Evolutionary conservation across 169 alveolate genomes (phyloP), one percentile per base, ranked within the genome.

Genomic region (Plasmodium inui): DNA sequence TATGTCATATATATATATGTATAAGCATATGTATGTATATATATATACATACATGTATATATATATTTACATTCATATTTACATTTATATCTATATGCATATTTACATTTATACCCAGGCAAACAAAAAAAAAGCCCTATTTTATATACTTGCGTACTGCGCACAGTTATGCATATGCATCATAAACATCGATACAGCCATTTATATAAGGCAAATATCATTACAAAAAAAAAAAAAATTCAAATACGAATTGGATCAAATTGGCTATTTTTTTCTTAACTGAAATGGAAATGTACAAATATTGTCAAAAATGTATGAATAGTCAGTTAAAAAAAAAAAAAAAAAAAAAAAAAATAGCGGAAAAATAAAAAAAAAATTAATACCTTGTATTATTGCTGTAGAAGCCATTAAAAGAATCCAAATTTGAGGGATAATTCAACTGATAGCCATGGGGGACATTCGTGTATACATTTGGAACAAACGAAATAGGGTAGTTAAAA

Each of bases 361-460:
- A 17, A 9, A 17, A 34, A 39, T 2, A n/a, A 50, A 81, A 50
- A 81, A 81, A 39, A 81, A 34, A 32, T 88, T 88, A 88, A 61
- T 88, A 88, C 32, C 93, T 53, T 37, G 93, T 73, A 46, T 88
- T 73, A 46, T 88, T 88, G 72, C 46, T 88, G 70, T 88, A 88
- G 46, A 88, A 88, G 26, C 83, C 86, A 88, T 88, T 88, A 79
- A 88, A 88, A 3, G 89, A 74, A n/a, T 88, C 93, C 71, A 88
- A 32, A 55, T 78, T 78, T 57, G 74, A 74, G 10, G 93, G 93
- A 67, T 88, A 88, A 19, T 88, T 88, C 44, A 88, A 22, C 73
- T 88, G 93, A 88, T 78, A 88, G 7, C 93, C 93, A 50, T 88
- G 93, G 32, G 93, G 93, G 17, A 88, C 82, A 57, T 88, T 88